phyloP scores from a whole-genome alignment of 176 grass and related monocot genomes.

The Bromus sterilis region DNA sequence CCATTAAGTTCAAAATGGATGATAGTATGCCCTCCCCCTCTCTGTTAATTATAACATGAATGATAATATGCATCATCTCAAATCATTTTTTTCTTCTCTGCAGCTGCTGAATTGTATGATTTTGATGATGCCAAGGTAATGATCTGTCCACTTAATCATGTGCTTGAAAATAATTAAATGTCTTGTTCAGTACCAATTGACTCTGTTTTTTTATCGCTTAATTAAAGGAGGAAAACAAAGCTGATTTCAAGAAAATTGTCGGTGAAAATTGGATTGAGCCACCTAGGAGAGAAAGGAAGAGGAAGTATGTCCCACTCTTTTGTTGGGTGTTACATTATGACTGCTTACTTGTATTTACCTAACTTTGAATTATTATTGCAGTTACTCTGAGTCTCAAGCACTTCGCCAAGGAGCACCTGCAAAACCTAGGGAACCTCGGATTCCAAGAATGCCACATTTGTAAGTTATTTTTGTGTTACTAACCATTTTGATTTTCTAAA shows the following conservation, averaged over 20 bases:
- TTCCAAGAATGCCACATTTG: conserved; percentile 96
- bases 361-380: conserved; percentile 20
- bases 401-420: conserved; percentile 82
- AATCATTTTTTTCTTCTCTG: conserved; percentile 1
- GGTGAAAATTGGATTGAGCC: conserved; percentile 95
- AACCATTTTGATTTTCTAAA: background rate
- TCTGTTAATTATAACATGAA: conserved; percentile 90
- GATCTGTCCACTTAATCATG: background rate
- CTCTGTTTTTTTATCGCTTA: conserved; percentile 16
- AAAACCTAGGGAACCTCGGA: conserved; percentile 81
- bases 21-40: conserved; percentile 46
- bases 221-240: conserved; percentile 89
- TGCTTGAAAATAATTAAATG: background rate
- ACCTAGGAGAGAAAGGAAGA: conserved; percentile 92
- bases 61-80: conserved; percentile 50
- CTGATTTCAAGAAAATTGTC: conserved; percentile 95
- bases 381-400: conserved; percentile 96
- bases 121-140: conserved; percentile 99
- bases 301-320: conserved; percentile 50
- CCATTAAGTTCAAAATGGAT: conserved; percentile 99
- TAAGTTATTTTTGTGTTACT: conserved; percentile 21
- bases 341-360: background rate
- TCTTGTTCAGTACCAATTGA: background rate
- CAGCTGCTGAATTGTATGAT: conserved; percentile 97
- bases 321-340: background rate